Evolutionary conservation across 2,329 filamentous ascomycete genomes (phyloP), one percentile per base, ranked within the genome.

Genomic region (Aspergillus pseudoglaucus): DNA sequence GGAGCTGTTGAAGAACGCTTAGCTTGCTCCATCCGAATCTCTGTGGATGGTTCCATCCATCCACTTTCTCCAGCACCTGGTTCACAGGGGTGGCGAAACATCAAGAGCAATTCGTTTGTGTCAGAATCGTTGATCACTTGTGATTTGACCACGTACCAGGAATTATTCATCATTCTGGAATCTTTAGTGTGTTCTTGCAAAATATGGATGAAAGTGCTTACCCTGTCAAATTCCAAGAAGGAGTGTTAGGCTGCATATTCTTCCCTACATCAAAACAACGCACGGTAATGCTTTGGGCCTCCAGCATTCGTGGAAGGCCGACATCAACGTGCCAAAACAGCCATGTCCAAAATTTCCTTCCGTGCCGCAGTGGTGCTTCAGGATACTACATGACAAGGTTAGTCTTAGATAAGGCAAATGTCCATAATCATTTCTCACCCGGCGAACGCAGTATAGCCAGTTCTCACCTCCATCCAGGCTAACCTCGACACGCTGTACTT

Each of bases 341-440:
- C 76, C 76, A 79, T 0, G 75, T 72, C 76, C 75, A 79, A 54
- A 76, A 79, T 53, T 76, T 79, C 35, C 70, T 73, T 3, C 75
- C 76, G 47, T 80, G 74, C 4, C 76, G 65, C 30, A 79, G 67
- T 0, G 76, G 75, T 4, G 62, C 61, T 14, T 77, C 68, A 1
- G 76, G 75, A 43, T 73, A 77, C 51, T 70, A 48, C 33, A 33
- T 23, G 25, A 30, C 25, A 30, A 30, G 10, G 25, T 30, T 30
- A 30, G 9, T 30, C 10, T 4, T 30, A 20, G 9, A 27, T 10
- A 27, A 27, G 8, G 25, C 9, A 30, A 30, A 30, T 30, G 9
- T 10, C 2, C 25, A 17, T 35, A 7, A 15, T n/a, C 32, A 46
- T 56, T n/a, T n/a, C 61, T 39, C 58, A 57, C 67, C 63, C 53